These are phyloP conservation scores for Iris macrosiphon DNA, from an alignment of 106 monocot genomes.

Conservation along the genomic window DNA sequence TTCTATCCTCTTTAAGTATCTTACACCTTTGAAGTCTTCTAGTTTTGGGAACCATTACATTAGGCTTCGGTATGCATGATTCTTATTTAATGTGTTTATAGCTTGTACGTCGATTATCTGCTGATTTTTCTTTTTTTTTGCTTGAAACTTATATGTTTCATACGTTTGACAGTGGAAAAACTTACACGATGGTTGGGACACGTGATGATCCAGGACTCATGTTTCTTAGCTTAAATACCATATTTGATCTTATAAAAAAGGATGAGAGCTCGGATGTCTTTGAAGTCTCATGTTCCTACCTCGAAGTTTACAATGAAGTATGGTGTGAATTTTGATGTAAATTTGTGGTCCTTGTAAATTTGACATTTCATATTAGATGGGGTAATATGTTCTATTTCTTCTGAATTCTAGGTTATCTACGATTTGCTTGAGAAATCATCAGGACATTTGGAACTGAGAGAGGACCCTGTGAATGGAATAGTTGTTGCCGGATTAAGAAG, in stretches of 20 bases:
- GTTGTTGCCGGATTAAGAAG: slow-evolving; percentile 87
- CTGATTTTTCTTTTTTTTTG: not conserved
- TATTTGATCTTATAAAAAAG: slow-evolving; percentile 91
- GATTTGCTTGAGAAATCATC: slow-evolving; percentile 98
- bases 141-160: slow-evolving; percentile 4
- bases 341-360: not conserved
- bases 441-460: slow-evolving; percentile 90
- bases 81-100: too few species aligned
- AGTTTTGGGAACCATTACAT: too few species aligned
- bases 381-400: slow-evolving; percentile 9
- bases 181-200: slow-evolving; percentile 99
- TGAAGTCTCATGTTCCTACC: slow-evolving; percentile 95
- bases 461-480: slow-evolving; percentile 91
- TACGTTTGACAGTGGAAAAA: slow-evolving; percentile 79
- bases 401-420: slow-evolving; percentile 77
- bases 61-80: too few species aligned
- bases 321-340: slow-evolving; percentile 5
- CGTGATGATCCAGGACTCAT: slow-evolving; percentile 92
- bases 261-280: slow-evolving; percentile 69
- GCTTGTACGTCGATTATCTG: too few species aligned
- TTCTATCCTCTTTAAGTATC: too few species aligned
- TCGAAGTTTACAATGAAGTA: slow-evolving; percentile 99
- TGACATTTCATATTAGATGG: slow-evolving; percentile 1
- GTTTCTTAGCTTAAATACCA: slow-evolving; percentile 95
- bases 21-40: too few species aligned